Evolutionary conservation across 139 green algal genomes (phyloP).

Genomic region (Auxenochlorella pyrenoidosa): DNA sequence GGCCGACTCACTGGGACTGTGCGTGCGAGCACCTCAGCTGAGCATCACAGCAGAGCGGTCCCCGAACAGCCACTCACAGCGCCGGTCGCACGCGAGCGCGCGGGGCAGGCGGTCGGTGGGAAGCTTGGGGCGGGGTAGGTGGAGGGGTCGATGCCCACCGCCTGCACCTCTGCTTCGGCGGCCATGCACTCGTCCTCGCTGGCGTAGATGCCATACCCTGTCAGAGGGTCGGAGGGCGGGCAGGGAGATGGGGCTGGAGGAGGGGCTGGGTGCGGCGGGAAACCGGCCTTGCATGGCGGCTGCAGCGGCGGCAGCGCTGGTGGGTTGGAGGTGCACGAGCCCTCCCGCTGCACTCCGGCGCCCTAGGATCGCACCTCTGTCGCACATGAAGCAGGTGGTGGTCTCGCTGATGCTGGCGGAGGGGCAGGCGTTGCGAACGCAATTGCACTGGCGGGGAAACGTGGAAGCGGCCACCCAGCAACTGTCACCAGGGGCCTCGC

Average conservation of each 20-base stretch:
- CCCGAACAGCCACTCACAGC: neutral
- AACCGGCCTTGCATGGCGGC: too few species aligned
- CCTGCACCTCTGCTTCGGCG: neutral
- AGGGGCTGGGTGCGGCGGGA: neutral
- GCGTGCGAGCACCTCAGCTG: too few species aligned
- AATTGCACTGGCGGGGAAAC: conserved; percentile 20
- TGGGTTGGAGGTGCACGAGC: too few species aligned
- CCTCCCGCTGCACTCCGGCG: too few species aligned
- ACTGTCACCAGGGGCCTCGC: neutral
- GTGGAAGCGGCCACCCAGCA: conserved; percentile 4
- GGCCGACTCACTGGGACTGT: too few species aligned
- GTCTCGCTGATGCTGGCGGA: neutral
- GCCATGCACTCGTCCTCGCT: conserved; percentile 37
- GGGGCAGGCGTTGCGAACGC: conserved; percentile 27
- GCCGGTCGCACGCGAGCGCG: neutral
- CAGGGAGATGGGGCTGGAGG: neutral
- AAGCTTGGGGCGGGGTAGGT: conserved; percentile 29
- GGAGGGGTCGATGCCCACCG: conserved; percentile 8
- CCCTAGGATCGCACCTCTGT: conserved; percentile 14
- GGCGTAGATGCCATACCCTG: conserved; percentile 31
- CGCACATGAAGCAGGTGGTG: conserved; percentile 36
- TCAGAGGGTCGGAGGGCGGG: too few species aligned
- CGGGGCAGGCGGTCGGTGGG: conserved; percentile 29
- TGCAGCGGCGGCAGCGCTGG: neutral
- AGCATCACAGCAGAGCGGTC: neutral